phyloP scores from a whole-genome alignment of 148 eudicot genomes.

The Heliosperma pusillum region DNA sequence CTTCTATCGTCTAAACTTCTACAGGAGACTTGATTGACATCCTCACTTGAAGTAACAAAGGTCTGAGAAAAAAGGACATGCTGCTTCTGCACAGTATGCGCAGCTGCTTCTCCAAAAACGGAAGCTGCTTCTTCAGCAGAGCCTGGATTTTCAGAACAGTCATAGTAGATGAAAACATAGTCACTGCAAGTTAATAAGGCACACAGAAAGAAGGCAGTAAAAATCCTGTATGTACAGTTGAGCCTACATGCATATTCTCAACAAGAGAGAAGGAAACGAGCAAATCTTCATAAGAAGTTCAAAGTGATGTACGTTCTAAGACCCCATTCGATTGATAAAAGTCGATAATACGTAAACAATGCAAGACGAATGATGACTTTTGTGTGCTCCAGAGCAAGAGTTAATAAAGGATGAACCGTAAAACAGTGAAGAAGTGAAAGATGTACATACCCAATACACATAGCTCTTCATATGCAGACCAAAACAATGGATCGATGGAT shows the following conservation, averaged over 20 bases:
- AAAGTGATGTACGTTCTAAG: not conserved
- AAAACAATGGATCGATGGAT: constrained; percentile 76
- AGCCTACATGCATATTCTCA: no score
- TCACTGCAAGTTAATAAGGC: not conserved
- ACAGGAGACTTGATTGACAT: constrained; percentile 38
- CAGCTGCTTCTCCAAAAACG: constrained; percentile 81
- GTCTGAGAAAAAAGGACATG: constrained; percentile 42
- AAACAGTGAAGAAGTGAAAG: not conserved
- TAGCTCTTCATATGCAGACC: constrained; percentile 97
- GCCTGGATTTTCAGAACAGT: constrained; percentile 44
- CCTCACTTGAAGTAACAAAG: constrained; percentile 45
- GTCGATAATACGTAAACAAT: not conserved
- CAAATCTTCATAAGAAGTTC: not conserved
- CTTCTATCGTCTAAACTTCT: constrained; percentile 57
- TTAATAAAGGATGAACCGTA: not conserved
- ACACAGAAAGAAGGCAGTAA: not conserved
- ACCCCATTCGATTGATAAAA: not conserved
- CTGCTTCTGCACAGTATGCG: constrained; percentile 58
- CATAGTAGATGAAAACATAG: constrained; percentile 3
- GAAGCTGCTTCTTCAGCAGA: constrained; percentile 80
- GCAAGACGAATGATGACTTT: not conserved
- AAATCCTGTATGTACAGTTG: not conserved
- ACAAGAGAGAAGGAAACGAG: not conserved
- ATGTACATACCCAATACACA: constrained; percentile 69
- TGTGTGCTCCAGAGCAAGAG: not conserved